These are phyloP conservation scores for Rhizopogon vulgaris DNA, from an alignment of 768 basidiomycete species.

Conservation along the genomic window DNA sequence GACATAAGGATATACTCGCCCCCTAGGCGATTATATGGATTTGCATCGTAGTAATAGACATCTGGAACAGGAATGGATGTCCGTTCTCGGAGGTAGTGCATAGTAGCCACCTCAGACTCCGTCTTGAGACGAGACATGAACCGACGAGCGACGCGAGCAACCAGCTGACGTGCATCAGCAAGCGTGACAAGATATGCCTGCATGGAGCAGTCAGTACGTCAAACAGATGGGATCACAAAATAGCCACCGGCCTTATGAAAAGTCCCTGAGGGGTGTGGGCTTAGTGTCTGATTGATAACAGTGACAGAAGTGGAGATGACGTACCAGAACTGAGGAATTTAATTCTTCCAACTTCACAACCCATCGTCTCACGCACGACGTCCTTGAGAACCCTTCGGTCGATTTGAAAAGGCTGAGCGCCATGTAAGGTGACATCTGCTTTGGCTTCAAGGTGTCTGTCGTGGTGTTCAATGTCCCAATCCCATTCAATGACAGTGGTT, in stretches of 20 bases:
- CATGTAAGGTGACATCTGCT: constrained; percentile 58
- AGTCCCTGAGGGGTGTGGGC: constrained; percentile 47
- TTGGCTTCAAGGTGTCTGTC: constrained; percentile 60
- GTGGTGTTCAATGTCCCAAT: constrained; percentile 66
- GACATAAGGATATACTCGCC: constrained; percentile 87
- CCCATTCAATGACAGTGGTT: constrained; percentile 45
- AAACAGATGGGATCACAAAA: constrained; percentile 1
- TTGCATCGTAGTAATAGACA: constrained; percentile 74
- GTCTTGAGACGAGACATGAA: constrained; percentile 87
- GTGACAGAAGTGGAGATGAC: constrained; percentile 23
- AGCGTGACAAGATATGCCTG: constrained; percentile 78
- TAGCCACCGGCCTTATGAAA: constrained; percentile 65
- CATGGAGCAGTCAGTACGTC: constrained; percentile 2
- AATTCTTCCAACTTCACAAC: constrained; percentile 61
- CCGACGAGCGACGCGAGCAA: constrained; percentile 76
- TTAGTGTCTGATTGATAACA: constrained; percentile 3
- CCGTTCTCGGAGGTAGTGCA: constrained; percentile 69
- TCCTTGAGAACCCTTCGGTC: constrained; percentile 72
- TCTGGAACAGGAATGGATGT: constrained; percentile 69
- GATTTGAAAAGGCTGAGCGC: constrained; percentile 62
- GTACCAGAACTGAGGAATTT: constrained; percentile 68
- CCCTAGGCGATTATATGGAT: constrained; percentile 79
- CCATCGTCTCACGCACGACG: constrained; percentile 68
- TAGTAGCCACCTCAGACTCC: constrained; percentile 81
- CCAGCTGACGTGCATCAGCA: constrained; percentile 51